Evolutionary conservation across 2,329 filamentous ascomycete genomes (phyloP), one percentile per base, ranked within the genome.

Genomic region (Diaporthe capsici): DNA sequence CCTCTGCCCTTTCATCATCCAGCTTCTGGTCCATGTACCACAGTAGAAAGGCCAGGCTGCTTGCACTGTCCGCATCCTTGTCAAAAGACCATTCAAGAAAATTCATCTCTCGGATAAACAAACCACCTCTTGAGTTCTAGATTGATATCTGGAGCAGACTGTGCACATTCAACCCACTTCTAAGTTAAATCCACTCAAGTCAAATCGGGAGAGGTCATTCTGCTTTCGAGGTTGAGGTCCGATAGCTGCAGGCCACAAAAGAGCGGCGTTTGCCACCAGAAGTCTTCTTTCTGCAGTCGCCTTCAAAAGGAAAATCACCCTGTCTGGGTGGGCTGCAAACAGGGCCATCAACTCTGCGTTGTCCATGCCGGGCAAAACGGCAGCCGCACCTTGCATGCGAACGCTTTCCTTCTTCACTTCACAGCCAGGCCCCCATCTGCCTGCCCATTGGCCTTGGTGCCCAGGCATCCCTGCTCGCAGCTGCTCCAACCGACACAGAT

Each of bases 11-110:
- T 68, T 25, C 12, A 34, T 34, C 63, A 68, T 53, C 17, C 31
- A 34, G 22, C 44, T 9, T 51, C 22, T 51, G 13, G 44, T 25
- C 22, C 20, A 37, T 37, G 47, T 51, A 6, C 44, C 44, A 53
- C 65, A 68, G 47, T 53, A 68, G 15, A 53, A 53, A 22, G 25
- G 15, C 25, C 4, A n/a, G 6, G 22, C 31, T 68, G 65, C 47
- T 68, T 68, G 65, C 65, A 55, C 47, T 53, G 47, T 68, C 31
- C 31, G 22, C 65, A 53, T 53, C 65, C 65, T 53, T 53, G 65
- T 53, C 65, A 28, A 25, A 17, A 68, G 47, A 53, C 22, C 4
- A 13, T 25, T 49, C 47, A 51, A 25, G 31, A 53, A 37, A 39
- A 25, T 68, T 51, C 44, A 53, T 51, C 31, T 34, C 44, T 17